These are phyloP conservation scores for Ramaria rubella DNA, from an alignment of 768 basidiomycete genomes.

Conservation along the genomic window DNA sequence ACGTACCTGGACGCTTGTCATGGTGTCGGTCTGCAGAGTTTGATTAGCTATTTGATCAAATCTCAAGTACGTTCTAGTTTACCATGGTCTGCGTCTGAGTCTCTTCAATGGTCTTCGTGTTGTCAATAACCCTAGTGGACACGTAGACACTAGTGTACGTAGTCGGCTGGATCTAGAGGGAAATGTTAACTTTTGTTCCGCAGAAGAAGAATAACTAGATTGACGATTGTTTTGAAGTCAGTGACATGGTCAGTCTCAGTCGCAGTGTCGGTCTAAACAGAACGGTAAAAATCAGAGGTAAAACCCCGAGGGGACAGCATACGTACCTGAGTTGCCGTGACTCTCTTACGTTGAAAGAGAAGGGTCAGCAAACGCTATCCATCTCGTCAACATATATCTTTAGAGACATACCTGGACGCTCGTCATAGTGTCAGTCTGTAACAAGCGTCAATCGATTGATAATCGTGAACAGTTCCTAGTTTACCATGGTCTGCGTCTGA, in stretches of 20 bases:
- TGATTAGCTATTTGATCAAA: background rate
- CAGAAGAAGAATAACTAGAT: background rate
- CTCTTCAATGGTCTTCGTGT: slow-evolving; percentile 53
- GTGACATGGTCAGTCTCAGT: slow-evolving; percentile 47
- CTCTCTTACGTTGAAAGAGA: background rate
- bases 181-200: background rate
- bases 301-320: slow-evolving; percentile 18
- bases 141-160: slow-evolving; percentile 50
- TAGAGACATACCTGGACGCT: slow-evolving; percentile 14
- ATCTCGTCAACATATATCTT: background rate
- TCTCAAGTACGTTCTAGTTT: too few species aligned
- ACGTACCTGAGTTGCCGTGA: background rate
- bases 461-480: too few species aligned
- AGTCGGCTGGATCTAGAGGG: slow-evolving; percentile 43
- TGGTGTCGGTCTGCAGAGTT: background rate
- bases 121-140: slow-evolving; percentile 51
- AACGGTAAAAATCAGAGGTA: slow-evolving; percentile 35
- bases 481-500: slow-evolving; percentile 4
- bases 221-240: slow-evolving; percentile 22
- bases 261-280: slow-evolving; percentile 44
- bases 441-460: too few species aligned
- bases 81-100: slow-evolving; percentile 11
- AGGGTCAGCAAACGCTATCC: background rate
- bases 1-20: background rate
- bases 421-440: too few species aligned